Percentiles rank a stretch among this genome's conserved stretches.
phyloP scores from a whole-genome alignment of 2,329 filamentous ascomycete species.

The Pseudogymnoascus verrucosus region DNA sequence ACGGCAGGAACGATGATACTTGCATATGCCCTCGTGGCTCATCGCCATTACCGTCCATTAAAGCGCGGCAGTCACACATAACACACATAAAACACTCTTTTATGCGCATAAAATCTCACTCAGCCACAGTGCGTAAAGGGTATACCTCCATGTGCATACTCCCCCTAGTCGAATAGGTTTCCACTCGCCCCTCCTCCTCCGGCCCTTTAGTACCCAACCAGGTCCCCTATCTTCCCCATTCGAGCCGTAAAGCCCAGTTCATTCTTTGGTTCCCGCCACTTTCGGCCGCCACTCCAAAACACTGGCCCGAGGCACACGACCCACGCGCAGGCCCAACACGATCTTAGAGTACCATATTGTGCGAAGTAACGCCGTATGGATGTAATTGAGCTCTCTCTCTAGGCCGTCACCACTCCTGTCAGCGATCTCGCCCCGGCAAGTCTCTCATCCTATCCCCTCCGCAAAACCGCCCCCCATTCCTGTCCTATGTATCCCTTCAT shows the following conservation, averaged over 20 bases:
- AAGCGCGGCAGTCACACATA: not conserved
- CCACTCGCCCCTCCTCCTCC: not conserved
- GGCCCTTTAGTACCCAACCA: not conserved
- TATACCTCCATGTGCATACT: not conserved
- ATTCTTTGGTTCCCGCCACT: not conserved
- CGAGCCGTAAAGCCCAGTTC: not conserved
- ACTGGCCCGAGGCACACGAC: not conserved
- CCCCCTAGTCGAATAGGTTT: not conserved
- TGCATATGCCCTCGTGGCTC: not conserved
- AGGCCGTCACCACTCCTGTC: not conserved
- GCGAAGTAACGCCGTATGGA: not conserved
- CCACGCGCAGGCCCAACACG: not conserved
- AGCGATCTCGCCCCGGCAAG: not conserved
- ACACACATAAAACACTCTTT: not conserved
- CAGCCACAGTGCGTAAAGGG: not conserved
- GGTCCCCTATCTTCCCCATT: not conserved
- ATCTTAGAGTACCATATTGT: constrained; percentile 15
- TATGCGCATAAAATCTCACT: not conserved
- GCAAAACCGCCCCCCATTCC: not conserved
- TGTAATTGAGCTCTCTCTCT: not conserved
- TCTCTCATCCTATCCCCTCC: not conserved
- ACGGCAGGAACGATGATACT: not conserved
- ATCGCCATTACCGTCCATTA: not conserved
- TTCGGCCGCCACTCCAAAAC: not conserved
- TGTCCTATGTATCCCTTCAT: not conserved